Evolutionary conservation across 169 alveolate genomes (phyloP).

Genomic region (Plasmodium gaboni): DNA sequence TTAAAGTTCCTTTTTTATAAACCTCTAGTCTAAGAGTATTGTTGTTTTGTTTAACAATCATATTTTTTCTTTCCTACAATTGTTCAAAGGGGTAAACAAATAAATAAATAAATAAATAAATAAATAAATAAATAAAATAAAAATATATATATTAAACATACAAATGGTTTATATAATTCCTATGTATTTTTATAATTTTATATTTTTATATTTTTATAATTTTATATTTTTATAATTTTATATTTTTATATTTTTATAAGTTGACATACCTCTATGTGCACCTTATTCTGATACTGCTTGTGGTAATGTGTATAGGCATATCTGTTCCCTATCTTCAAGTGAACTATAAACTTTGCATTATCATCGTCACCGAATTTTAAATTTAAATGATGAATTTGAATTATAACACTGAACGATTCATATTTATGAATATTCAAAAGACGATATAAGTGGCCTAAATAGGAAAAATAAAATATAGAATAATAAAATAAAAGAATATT

Average conservation of each 20-base stretch:
- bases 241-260: too few relatives aligned
- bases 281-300: constrained; percentile 41
- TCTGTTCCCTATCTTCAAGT: constrained; percentile 45
- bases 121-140: neutral
- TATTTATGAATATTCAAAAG: constrained; percentile 57
- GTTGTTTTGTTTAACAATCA: constrained; percentile 62
- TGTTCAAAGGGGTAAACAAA: constrained; percentile 8
- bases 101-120: neutral
- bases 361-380: constrained; percentile 63
- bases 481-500: neutral
- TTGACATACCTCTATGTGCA: constrained; percentile 42
- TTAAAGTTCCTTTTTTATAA: constrained; percentile 63
- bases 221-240: too few relatives aligned
- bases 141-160: too few relatives aligned
- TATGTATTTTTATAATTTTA: too few relatives aligned
- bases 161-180: too few relatives aligned
- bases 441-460: constrained; percentile 42
- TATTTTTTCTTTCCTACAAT: constrained; percentile 66
- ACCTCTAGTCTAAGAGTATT: constrained; percentile 30
- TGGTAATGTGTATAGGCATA: constrained; percentile 65
- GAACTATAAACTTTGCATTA: constrained; percentile 49
- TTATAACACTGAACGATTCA: constrained; percentile 51
- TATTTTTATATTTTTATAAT: too few relatives aligned
- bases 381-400: constrained; percentile 64
- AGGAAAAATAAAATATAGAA: neutral